Evolutionary conservation across 495 filamentous ascomycete genomes (phyloP).

Genomic region (Podospora pseudopauciseta): DNA sequence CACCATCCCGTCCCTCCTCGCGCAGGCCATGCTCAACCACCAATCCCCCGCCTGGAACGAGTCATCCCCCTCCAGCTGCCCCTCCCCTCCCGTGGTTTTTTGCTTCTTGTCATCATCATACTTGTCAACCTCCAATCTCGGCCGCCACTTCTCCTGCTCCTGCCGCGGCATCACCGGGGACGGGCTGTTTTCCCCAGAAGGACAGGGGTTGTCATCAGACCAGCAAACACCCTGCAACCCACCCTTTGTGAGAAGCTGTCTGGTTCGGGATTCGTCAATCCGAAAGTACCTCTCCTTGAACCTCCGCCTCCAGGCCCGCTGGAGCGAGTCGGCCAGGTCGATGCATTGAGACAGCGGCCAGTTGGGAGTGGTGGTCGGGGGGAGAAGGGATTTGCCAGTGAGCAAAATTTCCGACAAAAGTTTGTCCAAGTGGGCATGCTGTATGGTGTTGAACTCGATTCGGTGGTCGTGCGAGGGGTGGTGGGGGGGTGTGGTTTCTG

Average conservation of each 20-base stretch:
- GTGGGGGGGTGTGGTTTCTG: slow-evolving; percentile 20
- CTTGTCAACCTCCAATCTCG: not conserved
- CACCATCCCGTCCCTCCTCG: slow-evolving; percentile 46
- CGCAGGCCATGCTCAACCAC: slow-evolving; percentile 49
- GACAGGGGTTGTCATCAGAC: not conserved
- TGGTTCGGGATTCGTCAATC: slow-evolving; percentile 39
- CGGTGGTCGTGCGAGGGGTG: slow-evolving; percentile 17
- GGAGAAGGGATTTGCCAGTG: not conserved
- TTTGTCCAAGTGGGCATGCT: slow-evolving; percentile 43
- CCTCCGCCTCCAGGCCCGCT: slow-evolving; percentile 35
- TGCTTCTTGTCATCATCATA: too few species aligned
- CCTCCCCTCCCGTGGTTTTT: not conserved
- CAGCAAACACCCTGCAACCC: not conserved
- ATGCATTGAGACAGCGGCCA: slow-evolving; percentile 13
- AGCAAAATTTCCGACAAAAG: slow-evolving; percentile 35
- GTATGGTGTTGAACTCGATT: slow-evolving; percentile 32
- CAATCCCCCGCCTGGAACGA: slow-evolving; percentile 23
- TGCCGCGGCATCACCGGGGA: not conserved
- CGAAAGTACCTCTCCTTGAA: slow-evolving; percentile 38
- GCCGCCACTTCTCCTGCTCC: not conserved
- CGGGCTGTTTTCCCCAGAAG: too few species aligned
- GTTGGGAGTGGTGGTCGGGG: slow-evolving; percentile 18
- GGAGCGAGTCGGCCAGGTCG: slow-evolving; percentile 31
- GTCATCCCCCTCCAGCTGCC: slow-evolving; percentile 21
- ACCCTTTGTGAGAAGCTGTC: not conserved